Conservation (phyloP, 2,329 filamentous ascomycete species). For the Aquanectria penicillioides region DNA sequence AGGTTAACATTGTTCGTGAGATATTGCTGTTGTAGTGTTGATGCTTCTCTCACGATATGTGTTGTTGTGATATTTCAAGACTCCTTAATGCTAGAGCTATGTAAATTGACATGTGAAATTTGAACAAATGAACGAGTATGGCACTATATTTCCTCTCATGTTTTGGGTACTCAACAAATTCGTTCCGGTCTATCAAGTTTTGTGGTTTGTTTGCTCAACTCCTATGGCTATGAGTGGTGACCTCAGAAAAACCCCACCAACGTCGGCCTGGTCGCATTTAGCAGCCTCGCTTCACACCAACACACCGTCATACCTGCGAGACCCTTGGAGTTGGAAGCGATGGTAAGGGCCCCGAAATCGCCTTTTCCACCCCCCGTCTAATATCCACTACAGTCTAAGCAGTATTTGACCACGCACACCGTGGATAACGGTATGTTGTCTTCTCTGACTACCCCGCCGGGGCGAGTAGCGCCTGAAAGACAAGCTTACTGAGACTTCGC, state of each 20-base stretch:
- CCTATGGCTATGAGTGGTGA: neutral
- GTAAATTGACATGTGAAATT: too few relatives aligned
- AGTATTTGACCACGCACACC: constrained; percentile 94
- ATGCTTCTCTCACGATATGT: too few relatives aligned
- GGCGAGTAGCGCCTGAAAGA: constrained; percentile 24
- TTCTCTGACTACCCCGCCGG: constrained; percentile 40
- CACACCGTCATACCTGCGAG: constrained; percentile 38
- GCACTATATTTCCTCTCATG: too few relatives aligned
- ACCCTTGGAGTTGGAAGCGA: constrained; percentile 24
- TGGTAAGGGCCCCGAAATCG: constrained; percentile 36
- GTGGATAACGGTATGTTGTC: constrained; percentile 82
- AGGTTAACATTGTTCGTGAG: too few relatives aligned
- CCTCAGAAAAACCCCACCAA: constrained; percentile 23
- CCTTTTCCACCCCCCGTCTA: constrained; percentile 2
- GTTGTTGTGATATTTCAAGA: too few relatives aligned
- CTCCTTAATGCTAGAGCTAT: too few relatives aligned
- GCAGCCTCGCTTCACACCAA: constrained; percentile 38
- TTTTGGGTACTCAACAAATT: too few relatives aligned
- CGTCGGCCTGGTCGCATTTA: constrained; percentile 6
- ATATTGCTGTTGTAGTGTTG: too few relatives aligned
- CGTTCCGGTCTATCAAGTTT: neutral
- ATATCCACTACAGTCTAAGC: constrained; percentile 78
- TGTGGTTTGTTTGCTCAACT: neutral
- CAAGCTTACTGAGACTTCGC: constrained; percentile 31
- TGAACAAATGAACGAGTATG: too few relatives aligned